Evolutionary conservation across 768 basidiomycete species (phyloP).

Genomic region (Jaapia argillacea): DNA sequence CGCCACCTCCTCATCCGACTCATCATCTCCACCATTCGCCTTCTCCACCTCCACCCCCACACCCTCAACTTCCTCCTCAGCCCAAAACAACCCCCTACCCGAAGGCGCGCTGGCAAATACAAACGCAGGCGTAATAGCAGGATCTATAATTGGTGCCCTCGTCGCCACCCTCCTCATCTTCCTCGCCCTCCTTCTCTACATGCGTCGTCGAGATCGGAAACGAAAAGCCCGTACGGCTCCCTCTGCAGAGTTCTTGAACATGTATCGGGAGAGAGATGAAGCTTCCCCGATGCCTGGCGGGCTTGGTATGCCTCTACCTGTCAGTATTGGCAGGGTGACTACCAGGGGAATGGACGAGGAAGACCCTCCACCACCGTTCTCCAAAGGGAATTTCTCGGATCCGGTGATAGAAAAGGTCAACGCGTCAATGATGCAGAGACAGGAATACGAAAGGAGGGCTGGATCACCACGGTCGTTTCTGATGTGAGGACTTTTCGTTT

Average conservation of each 20-base stretch:
- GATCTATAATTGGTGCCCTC: constrained; percentile 41
- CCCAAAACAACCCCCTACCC: constrained; percentile 5
- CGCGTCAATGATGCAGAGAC: too few species aligned
- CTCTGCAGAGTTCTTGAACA: constrained; percentile 43
- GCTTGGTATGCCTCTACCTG: too few species aligned
- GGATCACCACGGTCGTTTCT: too few species aligned
- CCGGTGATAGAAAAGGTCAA: constrained; percentile 15
- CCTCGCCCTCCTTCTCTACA: constrained; percentile 23
- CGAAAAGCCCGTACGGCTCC: constrained; percentile 36
- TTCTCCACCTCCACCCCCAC: not conserved
- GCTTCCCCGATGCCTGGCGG: not conserved
- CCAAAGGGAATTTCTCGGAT: constrained; percentile 11
- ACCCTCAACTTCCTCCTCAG: constrained; percentile 6
- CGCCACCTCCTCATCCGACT: not conserved
- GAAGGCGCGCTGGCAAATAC: too few species aligned
- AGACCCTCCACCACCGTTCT: constrained; percentile 14
- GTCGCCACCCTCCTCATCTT: constrained; percentile 27
- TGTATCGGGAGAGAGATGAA: not conserved
- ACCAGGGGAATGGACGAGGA: constrained; percentile 3
- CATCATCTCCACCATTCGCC: not conserved
- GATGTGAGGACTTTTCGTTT: too few species aligned
- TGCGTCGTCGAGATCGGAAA: constrained; percentile 24
- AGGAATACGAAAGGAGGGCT: too few species aligned
- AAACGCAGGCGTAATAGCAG: constrained; percentile 40
- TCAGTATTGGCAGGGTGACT: not conserved